Percentiles rank a stretch among this genome's conserved stretches.
These are phyloP conservation scores for Euphorbia tirucalli DNA, from an alignment of 345 rosid species.

Conservation along the genomic window DNA sequence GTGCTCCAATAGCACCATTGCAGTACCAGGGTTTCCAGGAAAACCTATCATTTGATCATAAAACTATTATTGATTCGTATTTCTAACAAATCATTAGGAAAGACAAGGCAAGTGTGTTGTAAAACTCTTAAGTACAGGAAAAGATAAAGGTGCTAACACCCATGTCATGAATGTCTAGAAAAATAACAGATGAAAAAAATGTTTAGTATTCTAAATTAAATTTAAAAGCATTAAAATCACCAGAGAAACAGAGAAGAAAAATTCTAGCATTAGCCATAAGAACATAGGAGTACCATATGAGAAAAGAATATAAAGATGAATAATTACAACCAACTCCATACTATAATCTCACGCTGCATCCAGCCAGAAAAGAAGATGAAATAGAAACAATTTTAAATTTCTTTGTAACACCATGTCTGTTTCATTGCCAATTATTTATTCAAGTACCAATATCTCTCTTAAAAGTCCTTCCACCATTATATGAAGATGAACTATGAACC, in stretches of 20 bases:
- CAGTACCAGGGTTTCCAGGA: constrained; percentile 76
- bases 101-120: neutral
- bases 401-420: neutral
- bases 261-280: neutral
- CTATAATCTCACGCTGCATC: neutral
- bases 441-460: neutral
- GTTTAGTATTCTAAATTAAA: neutral
- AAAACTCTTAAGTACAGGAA: too few species aligned
- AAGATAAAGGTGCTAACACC: neutral
- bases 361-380: too few species aligned
- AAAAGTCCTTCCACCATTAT: neutral
- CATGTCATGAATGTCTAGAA: neutral
- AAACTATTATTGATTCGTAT: neutral
- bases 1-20: constrained; percentile 97
- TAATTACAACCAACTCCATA: neutral
- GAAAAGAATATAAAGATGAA: neutral
- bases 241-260: neutral
- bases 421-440: neutral
- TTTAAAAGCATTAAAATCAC: neutral
- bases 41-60: constrained; percentile 41
- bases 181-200: neutral
- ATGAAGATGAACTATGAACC: neutral
- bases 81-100: neutral
- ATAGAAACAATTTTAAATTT: too few species aligned
- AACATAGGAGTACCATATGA: neutral